These are phyloP conservation scores for Chlorella variabilis DNA, from an alignment of 163 green algal species.

Conservation along the genomic window DNA sequence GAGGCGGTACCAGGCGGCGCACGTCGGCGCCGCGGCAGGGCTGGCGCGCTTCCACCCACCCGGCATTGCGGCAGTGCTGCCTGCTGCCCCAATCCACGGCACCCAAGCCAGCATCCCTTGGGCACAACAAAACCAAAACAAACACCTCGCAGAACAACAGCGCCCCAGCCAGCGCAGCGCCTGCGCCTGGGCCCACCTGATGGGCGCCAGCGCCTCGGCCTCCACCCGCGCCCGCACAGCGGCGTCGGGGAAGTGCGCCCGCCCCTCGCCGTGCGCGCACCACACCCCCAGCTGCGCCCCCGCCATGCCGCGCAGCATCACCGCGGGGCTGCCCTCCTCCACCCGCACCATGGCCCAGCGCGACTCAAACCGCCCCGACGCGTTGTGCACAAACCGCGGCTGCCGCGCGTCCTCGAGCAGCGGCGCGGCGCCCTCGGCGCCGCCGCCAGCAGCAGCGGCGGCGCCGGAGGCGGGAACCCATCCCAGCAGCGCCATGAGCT, in stretches of 20 bases:
- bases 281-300: slow-evolving; percentile 93
- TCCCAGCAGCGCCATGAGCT: slow-evolving; percentile 99
- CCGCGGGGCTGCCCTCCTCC: slow-evolving; percentile 75
- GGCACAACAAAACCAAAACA: too few species aligned
- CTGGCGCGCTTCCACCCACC: too few species aligned
- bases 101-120: too few species aligned
- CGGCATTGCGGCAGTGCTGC: too few species aligned
- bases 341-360: slow-evolving; percentile 83
- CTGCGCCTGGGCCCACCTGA: slow-evolving; percentile 78
- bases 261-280: slow-evolving; percentile 96
- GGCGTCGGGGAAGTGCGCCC: slow-evolving; percentile 90
- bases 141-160: too few species aligned
- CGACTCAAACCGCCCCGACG: slow-evolving; percentile 82
- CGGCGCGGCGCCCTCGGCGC: neutral
- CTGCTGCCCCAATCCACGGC: too few species aligned
- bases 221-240: slow-evolving; percentile 73
- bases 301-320: slow-evolving; percentile 89
- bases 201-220: slow-evolving; percentile 76
- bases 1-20: neutral
- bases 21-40: too few species aligned
- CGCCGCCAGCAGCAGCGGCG: slow-evolving; percentile 17
- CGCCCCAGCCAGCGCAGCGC: too few species aligned
- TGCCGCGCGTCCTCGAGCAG: slow-evolving; percentile 80
- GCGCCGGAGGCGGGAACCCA: slow-evolving; percentile 86
- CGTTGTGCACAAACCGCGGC: slow-evolving; percentile 98